Evolutionary conservation across 495 filamentous ascomycete genomes (phyloP), one percentile per base, ranked within the genome.

Genomic region (Penicillium herquei): DNA sequence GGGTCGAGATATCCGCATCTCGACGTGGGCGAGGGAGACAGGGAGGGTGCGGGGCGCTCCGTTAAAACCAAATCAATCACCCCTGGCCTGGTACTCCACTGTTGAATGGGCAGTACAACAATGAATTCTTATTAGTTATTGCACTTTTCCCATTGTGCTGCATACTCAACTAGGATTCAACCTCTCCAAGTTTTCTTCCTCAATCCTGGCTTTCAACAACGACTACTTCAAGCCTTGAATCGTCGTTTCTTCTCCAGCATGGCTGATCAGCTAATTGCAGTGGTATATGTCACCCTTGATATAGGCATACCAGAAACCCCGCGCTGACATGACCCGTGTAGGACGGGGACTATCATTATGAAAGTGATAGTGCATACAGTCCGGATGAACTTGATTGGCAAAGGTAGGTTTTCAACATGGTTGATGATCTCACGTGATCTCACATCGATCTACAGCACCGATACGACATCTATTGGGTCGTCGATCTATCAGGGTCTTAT

Each of bases 391-490:
- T 6, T 14, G 44, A 47, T n/a, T 37, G 26, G 46, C 26, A 33
- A 33, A 10, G 5, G 46, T 49, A 49, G 1, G 46, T 35, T 16
- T 13, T n/a, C 11, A 31, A 30, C 13, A 43, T 14, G 2, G 17
- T 49, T n/a, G 31, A 49, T 37, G 11, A 30, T 16, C 7, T 47
- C 43, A 41, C 33, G 14, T 39, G 51, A 18, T 54, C 52, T 48
- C 37, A 48, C 42, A 30, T 30, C 17, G 21, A 12, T 35, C 21
- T 26, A 17, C 14, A 45, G 42, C n/a, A 47, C 53, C 10, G 61
- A 64, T 14, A 59, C 61, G 5, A 57, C 57, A 10, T 64, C 61
- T 10, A 59, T 64, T 39, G 47, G 40, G 6, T 64, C 61, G 34
- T 53, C 52, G 4, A 57, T 64, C 13, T 60, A 60, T 50, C 39